phyloP scores from a whole-genome alignment of 2,329 filamentous ascomycete species.

The Fonsecaea pedrosoi region DNA sequence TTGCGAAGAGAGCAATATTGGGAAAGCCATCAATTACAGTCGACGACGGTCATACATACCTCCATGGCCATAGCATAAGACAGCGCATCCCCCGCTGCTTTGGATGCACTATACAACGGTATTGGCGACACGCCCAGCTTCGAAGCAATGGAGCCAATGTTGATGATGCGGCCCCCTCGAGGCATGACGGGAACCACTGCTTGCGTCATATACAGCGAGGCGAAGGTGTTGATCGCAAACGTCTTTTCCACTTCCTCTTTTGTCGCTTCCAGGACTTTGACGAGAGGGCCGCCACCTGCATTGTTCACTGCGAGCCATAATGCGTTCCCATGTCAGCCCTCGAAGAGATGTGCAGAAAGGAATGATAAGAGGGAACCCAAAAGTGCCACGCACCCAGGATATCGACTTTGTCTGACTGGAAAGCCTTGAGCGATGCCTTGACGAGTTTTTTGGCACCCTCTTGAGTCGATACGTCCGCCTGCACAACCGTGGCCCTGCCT shows the following conservation, averaged over 20 bases:
- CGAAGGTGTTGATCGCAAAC: constrained; percentile 65
- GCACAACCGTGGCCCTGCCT: constrained; percentile 36
- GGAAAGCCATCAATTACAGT: not conserved
- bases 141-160: constrained; percentile 43
- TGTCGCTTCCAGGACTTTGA: constrained; percentile 36
- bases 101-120: constrained; percentile 60
- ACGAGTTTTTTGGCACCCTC: constrained; percentile 26
- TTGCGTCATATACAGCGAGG: constrained; percentile 39
- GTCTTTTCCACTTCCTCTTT: constrained; percentile 57
- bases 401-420: constrained; percentile 31
- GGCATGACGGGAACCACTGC: constrained; percentile 27
- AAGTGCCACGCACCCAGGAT: constrained; percentile 35
- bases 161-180: constrained; percentile 56
- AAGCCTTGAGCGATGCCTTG: constrained; percentile 22
- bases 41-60: constrained; percentile 42
- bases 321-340: not conserved
- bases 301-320: constrained; percentile 38
- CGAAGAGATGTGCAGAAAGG: not conserved
- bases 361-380: not conserved
- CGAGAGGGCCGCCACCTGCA: constrained; percentile 37
- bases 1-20: not conserved
- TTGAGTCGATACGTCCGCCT: constrained; percentile 23
- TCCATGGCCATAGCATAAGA: constrained; percentile 63
- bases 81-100: constrained; percentile 67
- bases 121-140: constrained; percentile 28